phyloP scores from a whole-genome alignment of 306 rosid genomes.

The Prunus armeniaca region DNA sequence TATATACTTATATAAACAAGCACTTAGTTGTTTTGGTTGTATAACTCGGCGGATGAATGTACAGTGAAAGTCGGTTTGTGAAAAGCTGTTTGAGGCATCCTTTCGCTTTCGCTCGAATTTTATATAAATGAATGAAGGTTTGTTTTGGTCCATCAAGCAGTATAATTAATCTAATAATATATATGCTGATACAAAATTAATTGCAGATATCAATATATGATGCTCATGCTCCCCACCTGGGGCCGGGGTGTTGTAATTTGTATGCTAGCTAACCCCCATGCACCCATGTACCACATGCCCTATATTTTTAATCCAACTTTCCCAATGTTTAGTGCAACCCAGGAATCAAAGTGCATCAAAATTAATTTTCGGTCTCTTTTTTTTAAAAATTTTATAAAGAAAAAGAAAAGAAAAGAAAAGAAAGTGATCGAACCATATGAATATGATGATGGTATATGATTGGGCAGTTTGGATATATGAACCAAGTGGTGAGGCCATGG shows the following conservation, averaged over 20 bases:
- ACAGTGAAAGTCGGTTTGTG: slow-evolving; percentile 4
- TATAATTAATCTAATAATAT: not conserved
- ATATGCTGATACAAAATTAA: not conserved
- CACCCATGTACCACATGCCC: not conserved
- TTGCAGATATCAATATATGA: not conserved
- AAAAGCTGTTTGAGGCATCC: not conserved
- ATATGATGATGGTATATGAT: not conserved
- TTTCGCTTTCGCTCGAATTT: not conserved
- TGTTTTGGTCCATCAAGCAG: not conserved
- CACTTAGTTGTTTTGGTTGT: not conserved
- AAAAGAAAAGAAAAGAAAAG: not conserved
- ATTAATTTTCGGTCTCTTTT: too few species aligned
- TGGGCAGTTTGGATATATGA: not conserved
- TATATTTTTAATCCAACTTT: not conserved
- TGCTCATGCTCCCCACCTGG: not conserved
- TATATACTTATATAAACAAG: not conserved
- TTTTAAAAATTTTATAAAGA: not conserved
- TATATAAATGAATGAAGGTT: not conserved
- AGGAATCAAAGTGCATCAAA: not conserved
- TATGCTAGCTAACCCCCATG: not conserved
- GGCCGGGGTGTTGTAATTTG: not conserved
- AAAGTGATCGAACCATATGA: not conserved
- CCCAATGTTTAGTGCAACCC: not conserved
- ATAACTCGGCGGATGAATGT: not conserved
- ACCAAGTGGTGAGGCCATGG: not conserved